phyloP scores from a whole-genome alignment of 176 grass and related monocot species.

The Saccharum officinarum region DNA sequence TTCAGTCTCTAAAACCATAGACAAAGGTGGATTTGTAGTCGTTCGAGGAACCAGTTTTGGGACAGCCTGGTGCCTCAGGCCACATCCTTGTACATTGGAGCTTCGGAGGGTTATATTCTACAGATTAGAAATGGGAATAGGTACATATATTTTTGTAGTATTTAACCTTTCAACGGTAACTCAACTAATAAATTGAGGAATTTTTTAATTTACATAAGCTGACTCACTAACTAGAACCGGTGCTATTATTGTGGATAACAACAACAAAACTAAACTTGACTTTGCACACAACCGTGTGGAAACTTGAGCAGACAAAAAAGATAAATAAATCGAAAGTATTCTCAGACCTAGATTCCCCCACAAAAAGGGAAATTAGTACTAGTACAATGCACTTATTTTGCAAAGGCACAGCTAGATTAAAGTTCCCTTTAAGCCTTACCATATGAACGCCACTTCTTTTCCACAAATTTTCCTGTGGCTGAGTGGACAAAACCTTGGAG shows the following conservation, averaged over 20 bases:
- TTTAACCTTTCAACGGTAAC: not conserved
- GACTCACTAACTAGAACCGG: not conserved
- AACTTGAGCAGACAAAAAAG: not conserved
- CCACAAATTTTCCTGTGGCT: slow-evolving; percentile 30
- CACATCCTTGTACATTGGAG: not conserved
- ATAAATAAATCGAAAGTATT: slow-evolving; percentile 2
- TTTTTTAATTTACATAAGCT: not conserved
- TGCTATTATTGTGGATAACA: slow-evolving; percentile 5
- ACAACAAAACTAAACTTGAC: not conserved
- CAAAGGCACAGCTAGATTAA: slow-evolving; percentile 22
- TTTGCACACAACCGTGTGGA: not conserved
- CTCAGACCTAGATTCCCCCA: not conserved
- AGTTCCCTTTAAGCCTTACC: not conserved
- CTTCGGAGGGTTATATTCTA: not conserved
- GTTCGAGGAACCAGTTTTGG: not conserved
- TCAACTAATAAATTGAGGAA: not conserved
- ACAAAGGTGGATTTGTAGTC: not conserved
- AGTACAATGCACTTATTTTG: not conserved
- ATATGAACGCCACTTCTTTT: slow-evolving; percentile 25
- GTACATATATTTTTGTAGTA: not conserved
- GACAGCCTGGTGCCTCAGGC: not conserved
- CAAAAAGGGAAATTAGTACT: not conserved
- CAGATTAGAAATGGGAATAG: not conserved
- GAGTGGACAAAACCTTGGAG: slow-evolving; percentile 14
- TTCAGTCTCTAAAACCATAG: not conserved